These are phyloP conservation scores for Tardiomyces depauwii DNA, from an alignment of 1,139 yeast genomes.

Conservation along the genomic window DNA sequence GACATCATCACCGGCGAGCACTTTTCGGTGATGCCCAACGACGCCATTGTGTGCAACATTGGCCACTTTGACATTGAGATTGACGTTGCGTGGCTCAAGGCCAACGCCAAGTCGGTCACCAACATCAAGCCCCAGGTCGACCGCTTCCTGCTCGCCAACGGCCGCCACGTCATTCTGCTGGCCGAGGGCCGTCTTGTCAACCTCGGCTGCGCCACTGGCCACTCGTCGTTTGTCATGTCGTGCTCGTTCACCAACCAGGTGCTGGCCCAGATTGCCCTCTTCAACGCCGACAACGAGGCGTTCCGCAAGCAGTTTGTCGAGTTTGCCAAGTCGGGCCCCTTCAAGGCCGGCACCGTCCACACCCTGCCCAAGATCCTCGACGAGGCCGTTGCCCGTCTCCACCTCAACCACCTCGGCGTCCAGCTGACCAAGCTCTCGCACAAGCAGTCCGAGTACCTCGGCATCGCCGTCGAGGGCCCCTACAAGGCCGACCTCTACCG, in stretches of 20 bases:
- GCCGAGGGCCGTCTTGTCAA: conserved; percentile 99
- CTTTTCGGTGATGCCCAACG: conserved; percentile 93
- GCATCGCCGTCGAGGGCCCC: conserved; percentile 91
- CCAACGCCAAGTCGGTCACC: conserved; percentile 78
- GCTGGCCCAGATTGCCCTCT: conserved; percentile 97
- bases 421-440: conserved; percentile 66
- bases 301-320: conserved; percentile 81
- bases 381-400: conserved; percentile 98
- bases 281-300: conserved; percentile 73
- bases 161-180: conserved; percentile 90
- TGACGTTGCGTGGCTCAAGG: conserved; percentile 97
- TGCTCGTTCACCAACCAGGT: conserved; percentile 99
- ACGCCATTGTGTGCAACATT: conserved; percentile 99
- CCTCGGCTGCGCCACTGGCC: conserved; percentile 99
- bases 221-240: conserved; percentile 98
- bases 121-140: conserved; percentile 99
- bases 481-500: conserved; percentile 98
- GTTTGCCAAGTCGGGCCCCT: conserved; percentile 89
- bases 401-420: conserved; percentile 91
- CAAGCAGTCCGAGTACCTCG: conserved; percentile 92
- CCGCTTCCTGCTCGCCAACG: conserved; percentile 84
- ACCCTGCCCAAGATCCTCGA: conserved; percentile 97
- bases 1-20: conserved; percentile 89
- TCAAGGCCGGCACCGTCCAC: conserved; percentile 77
- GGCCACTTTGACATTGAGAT: conserved; percentile 99